These are phyloP conservation scores for Davidsoniella australis DNA, from an alignment of 2,329 filamentous ascomycete genomes.

Conservation along the genomic window DNA sequence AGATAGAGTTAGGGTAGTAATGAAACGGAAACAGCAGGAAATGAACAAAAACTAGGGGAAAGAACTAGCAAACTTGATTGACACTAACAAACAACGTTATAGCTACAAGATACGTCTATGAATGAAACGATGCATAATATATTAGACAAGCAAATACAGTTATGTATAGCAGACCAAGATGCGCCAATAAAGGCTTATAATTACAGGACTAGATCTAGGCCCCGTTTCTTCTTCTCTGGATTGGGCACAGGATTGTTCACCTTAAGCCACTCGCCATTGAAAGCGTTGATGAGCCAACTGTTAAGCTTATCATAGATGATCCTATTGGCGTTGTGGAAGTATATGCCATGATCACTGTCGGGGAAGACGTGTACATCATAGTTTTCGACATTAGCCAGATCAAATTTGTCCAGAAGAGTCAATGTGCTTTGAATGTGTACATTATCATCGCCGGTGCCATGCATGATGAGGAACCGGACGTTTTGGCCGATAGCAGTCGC, in stretches of 20 bases:
- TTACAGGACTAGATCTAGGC: neutral
- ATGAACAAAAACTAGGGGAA: neutral
- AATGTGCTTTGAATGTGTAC: constrained; percentile 94
- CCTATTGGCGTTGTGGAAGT: constrained; percentile 79
- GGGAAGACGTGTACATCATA: constrained; percentile 96
- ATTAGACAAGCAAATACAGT: no score
- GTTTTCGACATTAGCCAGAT: constrained; percentile 68
- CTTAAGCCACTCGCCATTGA: constrained; percentile 86
- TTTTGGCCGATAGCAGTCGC: constrained; percentile 55
- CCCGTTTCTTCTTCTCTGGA: constrained; percentile 15
- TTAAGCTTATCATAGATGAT: constrained; percentile 88
- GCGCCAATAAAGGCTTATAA: neutral
- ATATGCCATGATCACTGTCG: constrained; percentile 88
- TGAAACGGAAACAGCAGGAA: no score
- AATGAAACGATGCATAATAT: no score
- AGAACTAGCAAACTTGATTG: neutral
- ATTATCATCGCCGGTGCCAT: constrained; percentile 92
- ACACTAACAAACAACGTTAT: no score
- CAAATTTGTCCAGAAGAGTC: constrained; percentile 69
- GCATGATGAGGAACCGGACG: constrained; percentile 86
- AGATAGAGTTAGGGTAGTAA: no score
- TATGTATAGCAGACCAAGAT: neutral
- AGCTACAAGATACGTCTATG: no score
- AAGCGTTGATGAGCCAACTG: constrained; percentile 92
- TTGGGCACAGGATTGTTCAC: constrained; percentile 32